Evolutionary conservation across 805 yeast genomes (phyloP).

Genomic region (Candida sakaeoensis): DNA sequence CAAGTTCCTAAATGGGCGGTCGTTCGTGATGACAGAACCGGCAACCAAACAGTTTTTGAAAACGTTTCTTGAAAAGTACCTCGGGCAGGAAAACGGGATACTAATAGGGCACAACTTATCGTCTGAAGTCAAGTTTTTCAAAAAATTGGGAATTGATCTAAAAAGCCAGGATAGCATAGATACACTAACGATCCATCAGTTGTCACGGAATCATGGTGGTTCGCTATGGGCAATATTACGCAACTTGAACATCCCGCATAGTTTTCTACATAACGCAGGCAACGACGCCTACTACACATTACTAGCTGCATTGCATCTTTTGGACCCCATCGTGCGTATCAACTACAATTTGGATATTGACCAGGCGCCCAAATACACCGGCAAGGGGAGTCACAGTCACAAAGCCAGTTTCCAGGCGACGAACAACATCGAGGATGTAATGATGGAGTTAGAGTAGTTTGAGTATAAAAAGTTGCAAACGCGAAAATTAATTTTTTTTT

Average conservation of each 20-base stretch:
- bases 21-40: slow-evolving; percentile 35
- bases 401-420: background rate
- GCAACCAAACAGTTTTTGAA: slow-evolving; percentile 41
- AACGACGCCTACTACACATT: slow-evolving; percentile 68
- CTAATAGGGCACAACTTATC: slow-evolving; percentile 59
- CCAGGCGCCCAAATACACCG: background rate
- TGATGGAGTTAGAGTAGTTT: background rate
- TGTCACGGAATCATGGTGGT: slow-evolving; percentile 39
- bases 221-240: slow-evolving; percentile 46
- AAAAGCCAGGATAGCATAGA: slow-evolving; percentile 40
- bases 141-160: slow-evolving; percentile 42
- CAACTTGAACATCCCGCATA: slow-evolving; percentile 50
- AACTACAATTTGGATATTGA: slow-evolving; percentile 15
- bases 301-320: slow-evolving; percentile 43
- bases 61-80: slow-evolving; percentile 40
- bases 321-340: slow-evolving; percentile 44
- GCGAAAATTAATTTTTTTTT: background rate
- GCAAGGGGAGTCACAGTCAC: slow-evolving; percentile 6
- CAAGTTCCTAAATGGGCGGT: slow-evolving; percentile 48
- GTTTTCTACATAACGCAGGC: slow-evolving; percentile 65
- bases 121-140: slow-evolving; percentile 55
- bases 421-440: background rate
- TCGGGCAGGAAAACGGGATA: slow-evolving; percentile 23
- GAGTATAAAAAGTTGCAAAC: background rate
- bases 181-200: slow-evolving; percentile 43